Evolutionary conservation across 116 monocot species (phyloP), one percentile per base, ranked within the genome.

Genomic region (Iris pallida): DNA sequence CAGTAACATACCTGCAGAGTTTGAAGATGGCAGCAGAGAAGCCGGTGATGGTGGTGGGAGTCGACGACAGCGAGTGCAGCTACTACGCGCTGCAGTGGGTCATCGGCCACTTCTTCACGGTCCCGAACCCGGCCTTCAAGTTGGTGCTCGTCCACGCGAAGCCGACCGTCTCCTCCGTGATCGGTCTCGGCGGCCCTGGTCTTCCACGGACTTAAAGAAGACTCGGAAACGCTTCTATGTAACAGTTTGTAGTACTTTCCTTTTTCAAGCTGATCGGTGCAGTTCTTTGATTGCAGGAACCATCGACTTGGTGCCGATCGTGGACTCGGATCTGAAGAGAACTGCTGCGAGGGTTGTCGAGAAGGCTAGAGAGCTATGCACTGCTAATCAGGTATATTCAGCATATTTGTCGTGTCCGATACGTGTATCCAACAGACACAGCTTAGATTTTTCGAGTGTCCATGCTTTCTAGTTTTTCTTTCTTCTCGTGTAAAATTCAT

Each of bases 11-110:
- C 2, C 30, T 30, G 0, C 3, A 30, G 30, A 30, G 30, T 30
- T 45, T 18, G 43, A 20, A 17, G 68, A 18, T 10, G 17, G n/a
- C 48, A 66, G 8, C 55, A 30, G 55, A 12, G 46, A 60, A 54
- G 71, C 41, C 59, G 64, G 86, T 75, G 68, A 80, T 95, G 83
- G 73, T 88, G 81, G 86, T 95, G 75, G 91, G 73, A 14, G 57
- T 95, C 30, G 95, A 95, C 75, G 91, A 91, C 71, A 88, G 91
- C 73, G 86, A 88, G 20, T 91, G 84, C 67, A 95, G 91, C 81
- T 60, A 49, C 69, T 82, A 95, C 80, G 95, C 95, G 44, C 81
- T 95, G 3, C 53, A 95, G 20, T 95, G 95, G 95, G 76, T 85
- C 7, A 78, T 94, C 30, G 15, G 53, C 47, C 84, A 77, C 69